phyloP scores from a whole-genome alignment of 2,329 filamentous ascomycete species.

The Colletotrichum karsti region DNA sequence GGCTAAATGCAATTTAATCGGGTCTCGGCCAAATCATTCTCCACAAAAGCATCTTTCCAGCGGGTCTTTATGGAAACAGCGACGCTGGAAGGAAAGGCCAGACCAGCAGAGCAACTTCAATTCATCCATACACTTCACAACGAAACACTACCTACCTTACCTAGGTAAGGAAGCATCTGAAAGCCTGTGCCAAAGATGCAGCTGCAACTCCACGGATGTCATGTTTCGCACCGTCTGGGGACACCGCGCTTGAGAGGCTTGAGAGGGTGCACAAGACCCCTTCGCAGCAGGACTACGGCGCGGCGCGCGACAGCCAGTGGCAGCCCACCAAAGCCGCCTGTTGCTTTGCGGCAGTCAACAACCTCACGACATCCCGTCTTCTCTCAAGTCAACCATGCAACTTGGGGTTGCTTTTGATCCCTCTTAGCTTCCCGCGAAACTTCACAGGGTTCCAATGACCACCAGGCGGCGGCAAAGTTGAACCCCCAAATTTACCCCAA shows the following conservation, averaged over 20 bases:
- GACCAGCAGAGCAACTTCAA: background rate
- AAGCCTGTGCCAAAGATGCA: background rate
- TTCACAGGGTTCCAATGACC: background rate
- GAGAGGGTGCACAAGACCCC: background rate
- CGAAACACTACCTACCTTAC: no score
- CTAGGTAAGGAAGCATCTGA: background rate
- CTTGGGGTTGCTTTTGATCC: background rate
- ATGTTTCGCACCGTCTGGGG: background rate
- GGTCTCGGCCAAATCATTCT: slow-evolving; percentile 19
- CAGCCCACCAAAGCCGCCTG: slow-evolving; percentile 23
- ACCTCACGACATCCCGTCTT: background rate
- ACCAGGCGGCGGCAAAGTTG: background rate
- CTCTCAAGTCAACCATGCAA: background rate
- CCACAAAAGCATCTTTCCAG: background rate
- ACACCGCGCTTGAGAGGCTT: background rate
- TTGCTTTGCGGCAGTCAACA: background rate
- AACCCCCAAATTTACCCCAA: slow-evolving; percentile 15
- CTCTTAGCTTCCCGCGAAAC: background rate
- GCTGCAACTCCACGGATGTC: background rate
- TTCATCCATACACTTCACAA: background rate
- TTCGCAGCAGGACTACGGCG: background rate
- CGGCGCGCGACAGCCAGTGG: slow-evolving; percentile 6
- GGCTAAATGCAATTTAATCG: slow-evolving; percentile 27
- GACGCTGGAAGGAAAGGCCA: background rate
- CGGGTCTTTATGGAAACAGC: background rate